These are phyloP conservation scores for Fistulinella cinereoalba DNA, from an alignment of 1,284 basidiomycete genomes.

Conservation along the genomic window DNA sequence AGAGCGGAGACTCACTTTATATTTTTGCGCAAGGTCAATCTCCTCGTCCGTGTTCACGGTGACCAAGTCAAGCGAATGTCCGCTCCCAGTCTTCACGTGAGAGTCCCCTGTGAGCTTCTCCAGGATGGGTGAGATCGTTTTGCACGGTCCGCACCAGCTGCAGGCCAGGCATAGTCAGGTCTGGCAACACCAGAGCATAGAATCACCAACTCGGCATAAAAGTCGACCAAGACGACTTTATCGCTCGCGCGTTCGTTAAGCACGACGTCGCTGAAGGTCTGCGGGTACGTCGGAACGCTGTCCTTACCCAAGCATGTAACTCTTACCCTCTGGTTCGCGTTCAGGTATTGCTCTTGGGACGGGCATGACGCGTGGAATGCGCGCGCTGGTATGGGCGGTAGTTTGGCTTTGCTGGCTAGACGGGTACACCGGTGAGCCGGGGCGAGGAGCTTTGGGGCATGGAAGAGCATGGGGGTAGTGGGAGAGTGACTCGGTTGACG, in stretches of 20 bases:
- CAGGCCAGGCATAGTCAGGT: slow-evolving; percentile 7
- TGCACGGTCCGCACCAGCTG: slow-evolving; percentile 77
- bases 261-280: slow-evolving; percentile 53
- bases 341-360: slow-evolving; percentile 34
- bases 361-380: slow-evolving; percentile 28
- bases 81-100: slow-evolving; percentile 48
- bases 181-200: not conserved
- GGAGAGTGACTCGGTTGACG: not conserved
- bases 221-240: slow-evolving; percentile 67
- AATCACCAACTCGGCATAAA: slow-evolving; percentile 66
- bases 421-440: too few relatives aligned
- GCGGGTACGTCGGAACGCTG: not conserved
- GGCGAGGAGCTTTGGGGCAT: too few relatives aligned
- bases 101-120: slow-evolving; percentile 49
- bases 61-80: slow-evolving; percentile 60
- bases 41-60: slow-evolving; percentile 65
- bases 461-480: too few relatives aligned
- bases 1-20: slow-evolving; percentile 43
- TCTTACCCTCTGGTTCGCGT: slow-evolving; percentile 35
- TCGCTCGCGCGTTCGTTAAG: slow-evolving; percentile 38
- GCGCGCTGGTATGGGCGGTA: slow-evolving; percentile 6
- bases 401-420: slow-evolving; percentile 3
- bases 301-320: not conserved
- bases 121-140: slow-evolving; percentile 62
- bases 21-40: slow-evolving; percentile 45